Conservation (phyloP, 1,139 yeast genomes). For the Nakaseomyces uthaithaninus region DNA sequence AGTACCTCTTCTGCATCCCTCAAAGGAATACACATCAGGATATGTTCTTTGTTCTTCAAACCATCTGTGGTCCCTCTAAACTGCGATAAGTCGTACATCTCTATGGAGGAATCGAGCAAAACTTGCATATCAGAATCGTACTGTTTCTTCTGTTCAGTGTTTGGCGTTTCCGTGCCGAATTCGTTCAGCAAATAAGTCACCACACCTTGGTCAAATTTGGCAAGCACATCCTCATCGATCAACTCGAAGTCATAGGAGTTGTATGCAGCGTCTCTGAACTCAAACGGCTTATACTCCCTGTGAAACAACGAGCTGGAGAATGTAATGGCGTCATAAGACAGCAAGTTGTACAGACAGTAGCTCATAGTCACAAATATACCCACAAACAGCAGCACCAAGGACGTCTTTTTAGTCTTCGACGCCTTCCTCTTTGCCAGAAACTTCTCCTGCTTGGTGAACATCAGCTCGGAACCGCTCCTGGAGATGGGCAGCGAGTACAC, state of each 20-base stretch:
- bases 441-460: slow-evolving; percentile 2
- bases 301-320: neutral
- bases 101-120: slow-evolving; percentile 38
- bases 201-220: slow-evolving; percentile 34
- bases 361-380: neutral
- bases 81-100: slow-evolving; percentile 52
- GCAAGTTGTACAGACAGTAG: slow-evolving; percentile 1
- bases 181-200: slow-evolving; percentile 31
- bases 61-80: slow-evolving; percentile 52
- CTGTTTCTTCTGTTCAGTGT: slow-evolving; percentile 21
- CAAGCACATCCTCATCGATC: slow-evolving; percentile 28
- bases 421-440: slow-evolving; percentile 1
- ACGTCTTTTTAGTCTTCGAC: neutral
- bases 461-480: neutral
- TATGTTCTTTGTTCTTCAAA: slow-evolving; percentile 49
- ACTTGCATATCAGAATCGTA: slow-evolving; percentile 24
- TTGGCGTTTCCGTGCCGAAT: slow-evolving; percentile 26
- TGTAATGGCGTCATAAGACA: slow-evolving; percentile 1
- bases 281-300: slow-evolving; percentile 13
- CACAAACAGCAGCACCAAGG: neutral
- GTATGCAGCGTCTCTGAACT: slow-evolving; percentile 30
- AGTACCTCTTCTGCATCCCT: slow-evolving; percentile 75
- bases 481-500: slow-evolving; percentile 1
- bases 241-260: slow-evolving; percentile 31
- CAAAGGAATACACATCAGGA: slow-evolving; percentile 66